Conservation (phyloP, 129 eudicot species). For the Heracleum sosnowskyi region DNA sequence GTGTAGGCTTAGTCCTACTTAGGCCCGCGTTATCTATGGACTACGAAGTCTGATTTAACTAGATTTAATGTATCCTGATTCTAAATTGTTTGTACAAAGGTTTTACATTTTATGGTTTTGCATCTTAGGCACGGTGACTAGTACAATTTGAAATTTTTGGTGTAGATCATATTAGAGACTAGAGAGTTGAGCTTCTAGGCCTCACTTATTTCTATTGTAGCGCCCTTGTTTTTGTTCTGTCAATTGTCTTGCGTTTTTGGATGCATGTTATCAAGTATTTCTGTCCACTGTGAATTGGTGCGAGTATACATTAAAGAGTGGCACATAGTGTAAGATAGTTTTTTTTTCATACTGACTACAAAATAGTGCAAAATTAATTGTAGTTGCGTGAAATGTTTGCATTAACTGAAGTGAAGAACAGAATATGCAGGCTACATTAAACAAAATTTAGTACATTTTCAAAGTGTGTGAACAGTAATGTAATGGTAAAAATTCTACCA, state of each 20-base stretch:
- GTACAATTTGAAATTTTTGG: too few relatives aligned
- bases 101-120: background rate
- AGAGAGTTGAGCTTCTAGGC: too few relatives aligned
- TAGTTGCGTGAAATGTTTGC: background rate
- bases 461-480: background rate
- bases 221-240: too few relatives aligned
- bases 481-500: background rate
- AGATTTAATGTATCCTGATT: too few relatives aligned
- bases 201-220: background rate
- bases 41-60: background rate
- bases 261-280: background rate
- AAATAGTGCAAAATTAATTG: background rate
- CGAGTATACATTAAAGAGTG: background rate
- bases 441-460: background rate
- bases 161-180: too few relatives aligned
- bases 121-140: too few relatives aligned
- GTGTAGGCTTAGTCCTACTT: background rate
- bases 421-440: background rate
- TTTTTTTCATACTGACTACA: background rate
- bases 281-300: background rate
- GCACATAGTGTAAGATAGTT: background rate
- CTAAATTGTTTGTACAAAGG: background rate
- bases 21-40: background rate
- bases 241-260: background rate
- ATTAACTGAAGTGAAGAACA: background rate